Evolutionary conservation across 441 rosid genomes (phyloP).

Genomic region (Syzygium malaccense): DNA sequence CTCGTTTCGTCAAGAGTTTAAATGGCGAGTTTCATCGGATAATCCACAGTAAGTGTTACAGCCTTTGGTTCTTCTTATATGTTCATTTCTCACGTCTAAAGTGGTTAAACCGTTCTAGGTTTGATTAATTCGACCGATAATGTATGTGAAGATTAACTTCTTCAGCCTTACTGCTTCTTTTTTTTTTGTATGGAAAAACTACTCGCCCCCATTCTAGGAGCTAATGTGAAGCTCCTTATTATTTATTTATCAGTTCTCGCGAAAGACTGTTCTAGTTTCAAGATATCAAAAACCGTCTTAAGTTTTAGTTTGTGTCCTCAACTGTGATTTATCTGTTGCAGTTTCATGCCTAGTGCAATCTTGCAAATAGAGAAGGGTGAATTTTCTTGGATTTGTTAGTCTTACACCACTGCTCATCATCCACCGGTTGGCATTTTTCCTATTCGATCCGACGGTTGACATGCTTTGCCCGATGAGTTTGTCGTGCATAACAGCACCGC

Average conservation of each 20-base stretch:
- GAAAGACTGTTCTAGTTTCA: neutral
- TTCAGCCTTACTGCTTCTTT: neutral
- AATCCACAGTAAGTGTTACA: neutral
- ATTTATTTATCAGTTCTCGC: neutral
- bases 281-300: neutral
- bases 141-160: neutral
- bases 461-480: neutral
- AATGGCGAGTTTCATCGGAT: neutral
- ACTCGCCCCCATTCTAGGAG: neutral
- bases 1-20: neutral
- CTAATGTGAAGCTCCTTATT: neutral
- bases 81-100: neutral
- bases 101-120: neutral
- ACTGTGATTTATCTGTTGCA: neutral
- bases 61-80: neutral
- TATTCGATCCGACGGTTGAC: neutral
- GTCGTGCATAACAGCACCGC: neutral
- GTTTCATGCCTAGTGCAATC: neutral
- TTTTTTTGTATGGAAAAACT: neutral
- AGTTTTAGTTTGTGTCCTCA: neutral
- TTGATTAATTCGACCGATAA: neutral
- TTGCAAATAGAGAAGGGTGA: neutral
- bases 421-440: neutral
- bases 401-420: neutral
- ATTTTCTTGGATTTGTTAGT: neutral